These are phyloP conservation scores for Fusarium sp. DNA, from an alignment of 2,329 filamentous ascomycete species.

Conservation along the genomic window DNA sequence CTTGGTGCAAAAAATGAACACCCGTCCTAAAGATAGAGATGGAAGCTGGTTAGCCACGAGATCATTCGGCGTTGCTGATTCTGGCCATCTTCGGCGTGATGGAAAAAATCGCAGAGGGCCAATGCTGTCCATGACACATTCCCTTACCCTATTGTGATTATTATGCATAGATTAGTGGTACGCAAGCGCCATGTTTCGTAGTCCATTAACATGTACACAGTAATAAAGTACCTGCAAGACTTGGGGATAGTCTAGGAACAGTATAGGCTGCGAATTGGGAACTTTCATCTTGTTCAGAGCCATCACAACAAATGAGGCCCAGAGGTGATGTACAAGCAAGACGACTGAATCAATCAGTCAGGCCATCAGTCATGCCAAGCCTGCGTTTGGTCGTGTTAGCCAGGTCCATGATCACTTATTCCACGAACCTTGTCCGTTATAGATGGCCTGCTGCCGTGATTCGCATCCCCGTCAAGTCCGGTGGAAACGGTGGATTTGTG, in stretches of 20 bases:
- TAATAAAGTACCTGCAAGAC: neutral
- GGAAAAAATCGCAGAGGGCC: neutral
- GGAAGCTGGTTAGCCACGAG: neutral
- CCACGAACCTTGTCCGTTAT: conserved; percentile 5
- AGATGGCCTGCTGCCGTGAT: conserved; percentile 23
- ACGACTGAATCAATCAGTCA: conserved; percentile 21
- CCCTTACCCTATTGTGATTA: neutral
- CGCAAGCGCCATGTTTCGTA: conserved; percentile 3
- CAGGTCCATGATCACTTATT: conserved; percentile 4
- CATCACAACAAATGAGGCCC: neutral
- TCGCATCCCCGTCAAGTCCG: conserved; percentile 23
- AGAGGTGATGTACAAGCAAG: neutral
- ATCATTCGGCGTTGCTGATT: neutral
- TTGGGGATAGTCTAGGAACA: neutral
- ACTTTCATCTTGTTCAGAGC: neutral
- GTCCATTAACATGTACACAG: neutral
- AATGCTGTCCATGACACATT: neutral
- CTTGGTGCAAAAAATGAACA: conserved; percentile 39
- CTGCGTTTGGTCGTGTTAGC: conserved; percentile 12
- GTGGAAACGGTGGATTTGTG: conserved; percentile 38
- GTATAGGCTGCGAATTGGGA: neutral
- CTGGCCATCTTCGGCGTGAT: neutral
- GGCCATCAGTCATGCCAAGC: conserved; percentile 25
- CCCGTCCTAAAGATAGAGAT: neutral
- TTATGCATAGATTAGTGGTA: neutral